Evolutionary conservation across 2,329 filamentous ascomycete genomes (phyloP), one percentile per base, ranked within the genome.

Genomic region (Macrophomina phaseolina): DNA sequence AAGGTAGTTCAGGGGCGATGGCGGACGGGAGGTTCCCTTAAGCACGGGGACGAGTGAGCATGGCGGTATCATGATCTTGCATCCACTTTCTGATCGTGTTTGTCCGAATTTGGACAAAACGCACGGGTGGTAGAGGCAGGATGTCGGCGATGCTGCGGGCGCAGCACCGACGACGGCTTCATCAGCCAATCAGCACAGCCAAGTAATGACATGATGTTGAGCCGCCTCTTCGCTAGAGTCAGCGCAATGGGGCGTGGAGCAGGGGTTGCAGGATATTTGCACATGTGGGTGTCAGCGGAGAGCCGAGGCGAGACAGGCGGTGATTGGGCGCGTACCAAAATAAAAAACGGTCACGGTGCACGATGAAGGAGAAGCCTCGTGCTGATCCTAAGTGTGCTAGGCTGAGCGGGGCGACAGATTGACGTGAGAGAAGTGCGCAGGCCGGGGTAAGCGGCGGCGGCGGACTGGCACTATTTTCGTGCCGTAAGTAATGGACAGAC

Each of bases 271-370:
- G 56, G 40, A 36, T 61, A 40, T 32, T 40, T 11, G 42, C 58
- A 49, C 16, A 62, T 49, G 58, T 45, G 28, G 45, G 28, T 36
- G 58, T 62, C 58, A 62, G 58, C 58, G 58, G 58, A 62, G 58
- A 62, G 30, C 58, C 58, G 58, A 36, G 30, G 40, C 56, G 40
- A 60, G 11, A 16, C 40, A 46, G 28, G n/a, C 42, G n/a, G n/a
- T 36, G 30, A 62, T 62, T 62, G 58, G 58, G 11, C 3, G 6
- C 5, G 4, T 2, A n/a, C 7, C 14, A 28, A n/a, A 49, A 30
- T 16, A 30, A 28, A 36, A 28, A 45, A 12, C 11, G 38, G 16
- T 30, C 11, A 18, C 42, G 12, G 36, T 32, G 55, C 38, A n/a
- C 16, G 55, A n/a, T 23, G 14, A 23, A 38, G 23, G 3, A 9